phyloP scores from a whole-genome alignment of 805 yeast species.

The Saccharomycopsis fibuligera region DNA sequence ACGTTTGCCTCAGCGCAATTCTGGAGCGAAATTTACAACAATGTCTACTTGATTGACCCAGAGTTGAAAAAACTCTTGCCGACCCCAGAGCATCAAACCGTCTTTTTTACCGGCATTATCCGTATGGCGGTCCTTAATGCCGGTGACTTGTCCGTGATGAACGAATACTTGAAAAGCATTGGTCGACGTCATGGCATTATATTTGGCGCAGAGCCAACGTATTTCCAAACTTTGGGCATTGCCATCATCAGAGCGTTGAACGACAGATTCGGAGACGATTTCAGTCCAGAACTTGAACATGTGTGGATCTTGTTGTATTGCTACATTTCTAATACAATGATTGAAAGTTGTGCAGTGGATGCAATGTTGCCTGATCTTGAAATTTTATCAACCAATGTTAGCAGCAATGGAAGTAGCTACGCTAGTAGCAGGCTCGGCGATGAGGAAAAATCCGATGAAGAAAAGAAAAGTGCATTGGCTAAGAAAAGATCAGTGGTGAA shows the following conservation, averaged over 20 bases:
- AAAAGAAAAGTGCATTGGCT: no score
- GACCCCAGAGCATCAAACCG: slow-evolving; percentile 20
- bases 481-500: no score
- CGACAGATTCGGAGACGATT: slow-evolving; percentile 20
- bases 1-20: slow-evolving; percentile 19
- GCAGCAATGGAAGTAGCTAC: no score
- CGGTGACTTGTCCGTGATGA: slow-evolving; percentile 19
- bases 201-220: slow-evolving; percentile 22
- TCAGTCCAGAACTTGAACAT: slow-evolving; percentile 21
- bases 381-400: neutral
- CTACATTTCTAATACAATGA: slow-evolving; percentile 27
- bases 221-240: slow-evolving; percentile 21
- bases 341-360: slow-evolving; percentile 25
- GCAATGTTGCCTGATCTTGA: slow-evolving; percentile 19
- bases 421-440: neutral
- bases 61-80: slow-evolving; percentile 18
- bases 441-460: neutral
- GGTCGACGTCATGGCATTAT: slow-evolving; percentile 22
- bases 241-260: slow-evolving; percentile 20
- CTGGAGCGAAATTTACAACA: slow-evolving; percentile 20
- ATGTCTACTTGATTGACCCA: slow-evolving; percentile 15
- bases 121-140: slow-evolving; percentile 20
- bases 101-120: slow-evolving; percentile 21
- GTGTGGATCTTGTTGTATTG: slow-evolving; percentile 26
- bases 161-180: slow-evolving; percentile 19